Base-by-base conservation (phyloP, 2,329 filamentous ascomycete genomes). In the Lecanicillium sp. region DNA sequence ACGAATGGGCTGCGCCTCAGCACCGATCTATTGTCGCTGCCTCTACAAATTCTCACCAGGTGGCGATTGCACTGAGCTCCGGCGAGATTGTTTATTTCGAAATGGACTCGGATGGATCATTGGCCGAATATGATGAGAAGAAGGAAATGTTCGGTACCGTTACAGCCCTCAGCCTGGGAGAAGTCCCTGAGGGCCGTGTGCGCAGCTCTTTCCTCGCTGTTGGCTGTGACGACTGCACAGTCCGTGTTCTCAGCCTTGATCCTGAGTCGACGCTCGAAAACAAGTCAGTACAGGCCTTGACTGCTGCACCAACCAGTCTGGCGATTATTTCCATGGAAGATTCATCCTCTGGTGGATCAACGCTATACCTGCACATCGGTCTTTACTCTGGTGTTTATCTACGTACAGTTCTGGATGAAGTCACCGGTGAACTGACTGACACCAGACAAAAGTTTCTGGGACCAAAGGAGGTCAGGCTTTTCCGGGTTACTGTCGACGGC, bases 11-110 rank as follows among this genome's bases (percentile, higher is more conserved):
- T 12, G 83, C 85, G 5, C 94, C 94, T 0, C 83, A 94, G 49
- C 90, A 98, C 67, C 78, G 92, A 16, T 94, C 90, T 0, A 96
- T 98, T 47, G 88, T 96, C 33, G 87, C 90, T 8, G 94, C 90
- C 25, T 83, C 90, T 2, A 92, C 90, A 13, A 99, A 98, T 53
- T 81, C 90, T 51, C 79, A 85, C 30, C 92, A 99, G 62, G 86
- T 98, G 18, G 88, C 88, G 4, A 82, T 96, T 35, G 92, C 92
- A 1, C 70, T 99, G 18, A 96, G 89, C 56, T 95, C 89, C 8
- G 90, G 90, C 28, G 92, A 98, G 59, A 90, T 98, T 46, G 85
- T 95, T 30, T 98, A 96, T 56, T 98, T 98, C 50, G 94, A 98
- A 58, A 90, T 95, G 79, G 92, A 95, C 53, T 75, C 78, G 0